These are phyloP conservation scores for Eucalyptus erythrocorys DNA, from an alignment of 345 rosid genomes.

Conservation along the genomic window DNA sequence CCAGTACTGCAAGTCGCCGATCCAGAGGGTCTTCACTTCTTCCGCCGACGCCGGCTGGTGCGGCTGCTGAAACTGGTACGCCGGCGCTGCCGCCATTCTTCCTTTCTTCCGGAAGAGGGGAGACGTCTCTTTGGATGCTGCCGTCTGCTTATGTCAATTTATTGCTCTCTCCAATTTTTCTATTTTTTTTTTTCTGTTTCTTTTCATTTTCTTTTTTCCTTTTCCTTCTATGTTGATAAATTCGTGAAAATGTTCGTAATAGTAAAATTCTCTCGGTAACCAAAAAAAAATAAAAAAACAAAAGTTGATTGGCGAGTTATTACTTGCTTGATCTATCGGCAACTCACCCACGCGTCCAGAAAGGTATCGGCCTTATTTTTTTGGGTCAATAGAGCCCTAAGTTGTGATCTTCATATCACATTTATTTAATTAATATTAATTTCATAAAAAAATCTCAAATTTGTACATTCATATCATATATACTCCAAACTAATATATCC, in stretches of 20 bases:
- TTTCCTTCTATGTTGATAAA: background rate
- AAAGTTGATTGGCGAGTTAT: background rate
- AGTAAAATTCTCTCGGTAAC: background rate
- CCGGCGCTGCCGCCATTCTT: slow-evolving; percentile 16
- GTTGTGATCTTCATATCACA: background rate
- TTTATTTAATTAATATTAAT: background rate
- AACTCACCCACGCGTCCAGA: background rate
- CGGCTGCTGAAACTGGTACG: slow-evolving; percentile 14
- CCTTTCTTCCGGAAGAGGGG: background rate
- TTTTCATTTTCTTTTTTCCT: background rate
- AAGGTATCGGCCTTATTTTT: background rate
- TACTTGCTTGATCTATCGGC: background rate
- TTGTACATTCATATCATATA: background rate
- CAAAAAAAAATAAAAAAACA: background rate
- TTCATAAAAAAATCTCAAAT: background rate
- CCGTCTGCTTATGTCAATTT: background rate
- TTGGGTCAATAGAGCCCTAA: background rate
- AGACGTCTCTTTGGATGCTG: background rate
- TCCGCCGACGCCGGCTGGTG: slow-evolving; percentile 85
- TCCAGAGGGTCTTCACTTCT: slow-evolving; percentile 96
- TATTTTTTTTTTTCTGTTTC: background rate
- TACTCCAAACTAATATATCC: background rate
- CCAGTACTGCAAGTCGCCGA: slow-evolving; percentile 97
- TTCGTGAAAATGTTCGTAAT: background rate
- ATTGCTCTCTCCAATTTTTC: background rate